These are phyloP conservation scores for Limonomyces culmigenus DNA, from an alignment of 1,284 basidiomycete genomes.

Conservation along the genomic window DNA sequence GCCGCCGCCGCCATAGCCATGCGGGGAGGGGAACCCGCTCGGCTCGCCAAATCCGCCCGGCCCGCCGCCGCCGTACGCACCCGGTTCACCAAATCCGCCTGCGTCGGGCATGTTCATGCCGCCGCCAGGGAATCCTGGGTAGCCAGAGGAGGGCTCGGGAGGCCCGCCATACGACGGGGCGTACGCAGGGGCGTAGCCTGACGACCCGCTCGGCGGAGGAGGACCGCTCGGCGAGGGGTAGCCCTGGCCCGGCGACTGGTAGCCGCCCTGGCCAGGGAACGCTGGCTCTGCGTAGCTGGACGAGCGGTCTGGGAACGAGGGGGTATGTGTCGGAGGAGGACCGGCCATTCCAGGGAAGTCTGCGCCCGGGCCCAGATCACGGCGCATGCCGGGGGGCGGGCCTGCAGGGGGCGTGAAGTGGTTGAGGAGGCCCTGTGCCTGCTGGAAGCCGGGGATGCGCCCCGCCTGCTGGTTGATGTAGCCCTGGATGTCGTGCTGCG, in stretches of 20 bases:
- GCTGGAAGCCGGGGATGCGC: slow-evolving; percentile 30
- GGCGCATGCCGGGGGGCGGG: background rate
- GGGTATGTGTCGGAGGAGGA: background rate
- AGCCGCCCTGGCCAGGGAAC: too few species aligned
- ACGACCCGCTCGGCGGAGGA: background rate
- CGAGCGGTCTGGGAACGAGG: background rate
- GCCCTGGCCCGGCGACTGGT: too few species aligned
- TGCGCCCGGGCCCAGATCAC: slow-evolving; percentile 1
- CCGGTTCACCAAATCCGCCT: background rate
- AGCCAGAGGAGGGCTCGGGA: background rate
- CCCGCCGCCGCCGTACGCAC: background rate
- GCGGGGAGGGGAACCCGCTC: slow-evolving; percentile 2
- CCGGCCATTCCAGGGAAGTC: background rate
- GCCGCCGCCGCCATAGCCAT: background rate
- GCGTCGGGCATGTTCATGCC: background rate
- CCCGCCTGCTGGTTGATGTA: slow-evolving; percentile 22
- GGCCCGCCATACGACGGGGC: slow-evolving; percentile 4
- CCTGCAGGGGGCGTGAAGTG: background rate
- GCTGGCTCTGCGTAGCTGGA: slow-evolving; percentile 1
- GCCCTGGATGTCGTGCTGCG: slow-evolving; percentile 27
- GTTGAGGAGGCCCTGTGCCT: slow-evolving; percentile 19
- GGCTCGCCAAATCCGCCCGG: slow-evolving; percentile 2
- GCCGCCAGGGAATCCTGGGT: background rate
- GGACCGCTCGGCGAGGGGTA: too few species aligned
- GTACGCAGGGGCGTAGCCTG: slow-evolving; percentile 5